Base-by-base conservation (phyloP, 225 moss, liverwort and hornwort genomes). In the Rhytidiadelphus loreus region DNA sequence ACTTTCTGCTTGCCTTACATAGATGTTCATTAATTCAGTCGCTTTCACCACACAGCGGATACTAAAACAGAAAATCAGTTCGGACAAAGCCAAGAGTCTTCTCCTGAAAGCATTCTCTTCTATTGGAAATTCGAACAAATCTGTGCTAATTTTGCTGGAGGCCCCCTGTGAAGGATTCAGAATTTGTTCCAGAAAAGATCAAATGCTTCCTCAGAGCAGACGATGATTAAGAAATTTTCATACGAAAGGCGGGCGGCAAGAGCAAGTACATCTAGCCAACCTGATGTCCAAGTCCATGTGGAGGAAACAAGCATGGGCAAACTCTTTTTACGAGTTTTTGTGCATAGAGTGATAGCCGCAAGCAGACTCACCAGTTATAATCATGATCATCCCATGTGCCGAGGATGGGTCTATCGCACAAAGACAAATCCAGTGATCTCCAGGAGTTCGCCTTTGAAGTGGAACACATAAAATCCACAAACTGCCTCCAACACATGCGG, bases 361-460 rank as follows among this genome's bases (percentile, higher is more conserved):
- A 70, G 87, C 83, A 82, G 62, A 88, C 95, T 89, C 82, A 97
- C 97, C 96, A 98, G 85, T 96, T 96, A 85, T 96, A 98, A 89
- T 98, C 97, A 92, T 98, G 97, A 85, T 98, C 97, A 78, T 98
- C 96, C 97, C 97, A 98, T 32, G 96, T 98, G 91, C 96, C 96
- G 56, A 96, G 53, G 87, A 98, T 94, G 81, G 97, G 96, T 88
- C 95, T 92, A 82, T 92, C 81, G 90, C 97, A 98, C 87, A 82
- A 72, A 43, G 96, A 93, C 85, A 96, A 87, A 87, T 98, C 95
- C 68, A 89, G 88, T 85, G 87, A 88, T 89, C 87, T 92, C 88
- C 93, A 86, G 43, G 92, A 62, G 68, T 71, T 87, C 43, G 91
- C 87, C 87, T 83, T 93, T 57, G 86, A 66, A 84, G 89, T 88